Evolutionary conservation across 768 basidiomycete species (phyloP), one percentile per base, ranked within the genome.

Genomic region (Lactarius sp.): DNA sequence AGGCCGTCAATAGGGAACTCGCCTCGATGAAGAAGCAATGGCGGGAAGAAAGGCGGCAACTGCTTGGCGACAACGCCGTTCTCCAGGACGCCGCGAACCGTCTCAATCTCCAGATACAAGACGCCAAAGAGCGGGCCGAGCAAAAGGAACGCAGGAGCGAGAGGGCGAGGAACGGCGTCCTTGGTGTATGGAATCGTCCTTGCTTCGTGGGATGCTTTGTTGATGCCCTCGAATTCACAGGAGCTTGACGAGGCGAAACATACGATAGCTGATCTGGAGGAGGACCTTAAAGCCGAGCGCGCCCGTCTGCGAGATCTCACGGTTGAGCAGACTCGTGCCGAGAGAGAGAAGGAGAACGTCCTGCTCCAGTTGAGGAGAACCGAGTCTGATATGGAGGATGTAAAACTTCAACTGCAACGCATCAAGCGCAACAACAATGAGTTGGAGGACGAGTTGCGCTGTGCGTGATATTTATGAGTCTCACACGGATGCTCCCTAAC

Each of bases 311-410:
- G 89, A 62, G 75, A 79, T 8, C 76, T 92, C 69, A 78, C 81
- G 0, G 78, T 81, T 0, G 87, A 92, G 71, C 87, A 90, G 68
- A 76, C 78, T 13, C 80, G 79, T 5, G 77, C 83, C 22, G 81
- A 85, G 56, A 80, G 85, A 31, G 87, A 92, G 68, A 87, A 85
- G 70, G 81, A 84, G 56, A 80, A 82, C 10, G 78, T 92, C 54
- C 68, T 84, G 34, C 75, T 79, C 14, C 83, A 92, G 65, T 72
- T 93, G 68, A 81, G 83, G 65, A 80, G 88, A 33, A 87, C 87
- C 13, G 88, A 92, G 77, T 80, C 82, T 47, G 90, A 91, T 69
- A 90, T 93, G 83, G 83, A 87, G 31, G 88, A 87, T 56, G 82
- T 93, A 49, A 86, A 84, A 66, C 73, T 80, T 13, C 85, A 93